Conservation (phyloP, 2,329 filamentous ascomycete genomes). For the Thelonectria rubi region DNA sequence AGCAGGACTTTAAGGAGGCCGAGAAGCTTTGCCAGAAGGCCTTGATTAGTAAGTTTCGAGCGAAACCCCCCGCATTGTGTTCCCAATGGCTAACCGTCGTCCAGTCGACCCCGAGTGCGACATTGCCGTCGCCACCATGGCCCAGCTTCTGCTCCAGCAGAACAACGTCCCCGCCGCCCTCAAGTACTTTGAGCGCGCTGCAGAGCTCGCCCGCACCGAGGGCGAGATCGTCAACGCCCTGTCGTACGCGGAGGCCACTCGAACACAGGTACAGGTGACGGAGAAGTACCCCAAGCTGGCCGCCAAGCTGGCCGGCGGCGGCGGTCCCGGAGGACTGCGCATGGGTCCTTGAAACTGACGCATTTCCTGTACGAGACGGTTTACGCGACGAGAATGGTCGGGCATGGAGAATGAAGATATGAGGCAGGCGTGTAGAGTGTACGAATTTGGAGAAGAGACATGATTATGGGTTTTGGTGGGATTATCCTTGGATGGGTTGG, state of each 20-base stretch:
- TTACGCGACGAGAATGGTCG: conserved; percentile 28
- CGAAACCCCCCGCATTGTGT: conserved; percentile 1
- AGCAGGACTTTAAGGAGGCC: conserved; percentile 93
- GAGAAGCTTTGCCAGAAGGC: conserved; percentile 98
- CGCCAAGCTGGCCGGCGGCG: conserved; percentile 65
- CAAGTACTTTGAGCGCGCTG: conserved; percentile 96
- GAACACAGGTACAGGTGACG: conserved; percentile 92
- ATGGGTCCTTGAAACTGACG: conserved; percentile 45
- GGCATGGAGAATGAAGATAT: conserved; percentile 18
- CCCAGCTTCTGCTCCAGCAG: conserved; percentile 95
- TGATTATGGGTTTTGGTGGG: conserved; percentile 3
- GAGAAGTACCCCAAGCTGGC: conserved; percentile 86
- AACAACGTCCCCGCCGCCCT: conserved; percentile 96
- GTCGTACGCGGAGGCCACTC: conserved; percentile 94
- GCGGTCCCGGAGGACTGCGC: conserved; percentile 48
- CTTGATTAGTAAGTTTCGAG: conserved; percentile 79
- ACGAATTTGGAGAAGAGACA: conserved; percentile 35
- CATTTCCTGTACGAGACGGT: conserved; percentile 27
- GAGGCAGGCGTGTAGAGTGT: conserved; percentile 41
- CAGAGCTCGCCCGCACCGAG: conserved; percentile 92
- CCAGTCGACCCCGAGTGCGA: conserved; percentile 97
- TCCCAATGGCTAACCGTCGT: conserved; percentile 46
- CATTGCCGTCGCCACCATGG: conserved; percentile 98
- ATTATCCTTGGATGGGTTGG: conserved; percentile 27
- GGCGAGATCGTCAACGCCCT: conserved; percentile 96